Percentiles rank a stretch among this genome's conserved stretches.
These are phyloP conservation scores for Nyctanthes arbortristis DNA, from an alignment of 257 asterid species.

Conservation along the genomic window DNA sequence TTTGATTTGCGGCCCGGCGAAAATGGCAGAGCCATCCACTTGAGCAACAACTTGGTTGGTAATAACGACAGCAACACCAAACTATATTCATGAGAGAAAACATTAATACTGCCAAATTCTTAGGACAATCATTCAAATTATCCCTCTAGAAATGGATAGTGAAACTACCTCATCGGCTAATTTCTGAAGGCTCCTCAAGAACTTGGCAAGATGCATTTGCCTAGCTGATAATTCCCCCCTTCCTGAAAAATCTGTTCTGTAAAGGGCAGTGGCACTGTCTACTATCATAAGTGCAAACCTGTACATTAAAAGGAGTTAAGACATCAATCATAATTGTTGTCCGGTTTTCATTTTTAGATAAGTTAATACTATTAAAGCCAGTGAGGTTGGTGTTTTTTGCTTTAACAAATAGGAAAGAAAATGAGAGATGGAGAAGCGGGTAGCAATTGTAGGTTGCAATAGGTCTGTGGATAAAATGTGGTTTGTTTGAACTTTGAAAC, in stretches of 20 bases:
- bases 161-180: constrained; percentile 81
- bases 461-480: too few relatives aligned
- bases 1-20: constrained; percentile 88
- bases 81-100: constrained; percentile 41
- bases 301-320: constrained; percentile 23
- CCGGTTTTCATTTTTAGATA: background rate
- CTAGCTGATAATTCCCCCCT: constrained; percentile 94
- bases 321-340: background rate
- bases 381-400: too few relatives aligned
- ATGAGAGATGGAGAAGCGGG: too few relatives aligned
- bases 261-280: constrained; percentile 96
- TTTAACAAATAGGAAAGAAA: too few relatives aligned
- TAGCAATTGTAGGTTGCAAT: too few relatives aligned
- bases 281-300: constrained; percentile 96
- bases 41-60: constrained; percentile 99
- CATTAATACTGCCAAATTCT: background rate
- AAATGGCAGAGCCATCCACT: constrained; percentile 92
- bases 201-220: constrained; percentile 99
- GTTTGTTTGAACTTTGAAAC: too few relatives aligned
- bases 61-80: constrained; percentile 90
- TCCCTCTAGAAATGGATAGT: background rate
- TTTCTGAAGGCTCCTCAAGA: constrained; percentile 95
- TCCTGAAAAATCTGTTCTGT: constrained; percentile 95
- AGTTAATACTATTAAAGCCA: too few relatives aligned
- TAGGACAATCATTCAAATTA: background rate